phyloP scores from a whole-genome alignment of 345 rosid species.

The Populus simonii region DNA sequence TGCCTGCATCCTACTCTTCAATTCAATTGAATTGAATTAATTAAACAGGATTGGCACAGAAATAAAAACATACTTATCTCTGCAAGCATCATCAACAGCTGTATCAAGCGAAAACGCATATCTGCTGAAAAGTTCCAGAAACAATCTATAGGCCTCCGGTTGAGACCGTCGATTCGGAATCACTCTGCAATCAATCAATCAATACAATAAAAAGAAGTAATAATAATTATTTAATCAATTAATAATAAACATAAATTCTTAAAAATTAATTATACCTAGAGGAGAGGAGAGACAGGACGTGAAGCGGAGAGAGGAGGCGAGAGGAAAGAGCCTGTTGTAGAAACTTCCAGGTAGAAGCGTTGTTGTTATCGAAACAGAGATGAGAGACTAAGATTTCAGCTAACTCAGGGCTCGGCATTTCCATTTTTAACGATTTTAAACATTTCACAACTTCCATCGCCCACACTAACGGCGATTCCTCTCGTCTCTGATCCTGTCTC shows the following conservation, averaged over 20 bases:
- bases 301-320: conserved; percentile 44
- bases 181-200: conserved; percentile 23
- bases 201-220: neutral
- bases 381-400: conserved; percentile 39
- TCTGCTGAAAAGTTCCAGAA: conserved; percentile 45
- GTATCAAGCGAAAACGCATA: conserved; percentile 37
- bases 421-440: conserved; percentile 14
- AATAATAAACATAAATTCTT: too few relatives aligned
- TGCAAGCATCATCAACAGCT: conserved; percentile 19
- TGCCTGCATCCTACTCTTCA: too few relatives aligned
- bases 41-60: neutral
- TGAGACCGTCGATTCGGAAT: conserved; percentile 48
- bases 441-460: conserved; percentile 39
- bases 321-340: conserved; percentile 44
- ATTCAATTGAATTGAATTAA: too few relatives aligned
- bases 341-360: conserved; percentile 54
- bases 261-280: conserved; percentile 18
- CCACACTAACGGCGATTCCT: conserved; percentile 31
- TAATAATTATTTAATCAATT: neutral
- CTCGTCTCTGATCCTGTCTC: conserved; percentile 12
- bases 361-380: conserved; percentile 46
- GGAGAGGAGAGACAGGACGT: conserved; percentile 51
- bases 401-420: conserved; percentile 41
- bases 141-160: conserved; percentile 54
- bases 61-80: conserved; percentile 29